Conservation (phyloP, 2,329 filamentous ascomycete genomes). For the Colletotrichum somersetense region DNA sequence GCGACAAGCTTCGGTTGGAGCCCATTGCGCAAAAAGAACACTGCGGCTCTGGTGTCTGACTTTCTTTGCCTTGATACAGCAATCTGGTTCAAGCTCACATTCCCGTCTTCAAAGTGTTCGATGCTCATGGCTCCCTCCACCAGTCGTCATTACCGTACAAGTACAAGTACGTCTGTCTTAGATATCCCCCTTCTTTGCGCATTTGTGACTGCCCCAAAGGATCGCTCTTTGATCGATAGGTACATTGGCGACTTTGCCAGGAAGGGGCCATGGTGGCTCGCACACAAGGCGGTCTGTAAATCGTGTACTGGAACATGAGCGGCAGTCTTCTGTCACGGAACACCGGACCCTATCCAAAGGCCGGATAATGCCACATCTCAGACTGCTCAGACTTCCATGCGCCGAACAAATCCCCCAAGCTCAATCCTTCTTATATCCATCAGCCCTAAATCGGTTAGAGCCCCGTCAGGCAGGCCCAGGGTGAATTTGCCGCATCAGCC, state of each 20-base stretch:
- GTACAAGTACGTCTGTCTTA: not conserved
- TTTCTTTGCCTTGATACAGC: slow-evolving; percentile 4
- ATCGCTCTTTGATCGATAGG: not conserved
- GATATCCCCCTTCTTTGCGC: not conserved
- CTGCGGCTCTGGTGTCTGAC: slow-evolving; percentile 6
- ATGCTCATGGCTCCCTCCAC: not conserved
- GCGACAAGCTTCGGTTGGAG: slow-evolving; percentile 2
- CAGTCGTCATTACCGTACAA: not conserved
- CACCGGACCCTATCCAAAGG: slow-evolving; percentile 2
- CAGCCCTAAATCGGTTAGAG: slow-evolving; percentile 5
- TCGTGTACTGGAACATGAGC: not conserved
- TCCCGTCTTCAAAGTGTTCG: not conserved
- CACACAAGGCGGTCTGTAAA: not conserved
- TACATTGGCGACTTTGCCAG: not conserved
- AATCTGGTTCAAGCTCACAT: not conserved
- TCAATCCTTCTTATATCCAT: not conserved
- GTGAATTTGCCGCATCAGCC: not conserved
- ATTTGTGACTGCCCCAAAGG: not conserved
- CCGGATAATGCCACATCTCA: slow-evolving; percentile 16
- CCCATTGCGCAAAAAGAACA: slow-evolving; percentile 1
- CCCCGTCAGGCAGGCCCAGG: not conserved
- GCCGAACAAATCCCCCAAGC: slow-evolving; percentile 3
- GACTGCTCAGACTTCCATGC: not conserved
- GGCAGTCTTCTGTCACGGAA: slow-evolving; percentile 3
- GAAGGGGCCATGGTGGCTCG: not conserved